phyloP scores from a whole-genome alignment of 768 basidiomycete species.

The Gautieria morchelliformis region DNA sequence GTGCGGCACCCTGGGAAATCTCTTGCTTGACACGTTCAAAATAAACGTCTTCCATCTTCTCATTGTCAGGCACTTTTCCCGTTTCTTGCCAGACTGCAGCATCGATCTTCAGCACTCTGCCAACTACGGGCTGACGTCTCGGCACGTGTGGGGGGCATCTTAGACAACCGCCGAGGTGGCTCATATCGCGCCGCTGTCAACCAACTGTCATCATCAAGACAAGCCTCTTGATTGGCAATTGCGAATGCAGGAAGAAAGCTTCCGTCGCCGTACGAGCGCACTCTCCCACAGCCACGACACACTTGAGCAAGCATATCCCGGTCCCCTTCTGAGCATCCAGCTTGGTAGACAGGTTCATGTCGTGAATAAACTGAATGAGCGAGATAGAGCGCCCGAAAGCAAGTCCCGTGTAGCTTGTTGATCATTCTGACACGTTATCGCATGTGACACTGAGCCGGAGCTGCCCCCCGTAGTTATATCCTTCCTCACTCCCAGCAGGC shows the following conservation, averaged over 20 bases:
- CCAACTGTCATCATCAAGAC: slow-evolving; percentile 49
- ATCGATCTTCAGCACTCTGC: slow-evolving; percentile 14
- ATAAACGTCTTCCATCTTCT: slow-evolving; percentile 53
- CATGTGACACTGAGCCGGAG: no score
- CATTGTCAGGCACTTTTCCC: slow-evolving; percentile 52
- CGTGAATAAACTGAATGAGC: slow-evolving; percentile 29
- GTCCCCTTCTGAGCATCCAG: slow-evolving; percentile 38
- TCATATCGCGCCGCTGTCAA: slow-evolving; percentile 57
- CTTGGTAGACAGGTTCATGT: slow-evolving; percentile 34
- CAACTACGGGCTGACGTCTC: slow-evolving; percentile 46
- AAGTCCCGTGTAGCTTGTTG: slow-evolving; percentile 23
- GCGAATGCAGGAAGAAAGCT: slow-evolving; percentile 29
- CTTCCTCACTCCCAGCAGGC: no score
- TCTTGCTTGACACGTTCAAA: slow-evolving; percentile 38
- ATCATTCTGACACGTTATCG: no score
- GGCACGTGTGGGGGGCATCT: slow-evolving; percentile 49
- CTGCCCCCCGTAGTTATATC: no score
- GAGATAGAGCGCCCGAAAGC: slow-evolving; percentile 40
- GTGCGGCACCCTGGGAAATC: slow-evolving; percentile 43
- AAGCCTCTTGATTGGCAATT: slow-evolving; percentile 51
- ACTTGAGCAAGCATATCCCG: slow-evolving; percentile 43
- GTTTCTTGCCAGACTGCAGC: slow-evolving; percentile 36
- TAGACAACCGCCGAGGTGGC: slow-evolving; percentile 47
- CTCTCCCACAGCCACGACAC: slow-evolving; percentile 52
- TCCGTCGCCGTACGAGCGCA: slow-evolving; percentile 49